phyloP scores from a whole-genome alignment of 2,329 filamentous ascomycete species.

The Hortaea werneckii region DNA sequence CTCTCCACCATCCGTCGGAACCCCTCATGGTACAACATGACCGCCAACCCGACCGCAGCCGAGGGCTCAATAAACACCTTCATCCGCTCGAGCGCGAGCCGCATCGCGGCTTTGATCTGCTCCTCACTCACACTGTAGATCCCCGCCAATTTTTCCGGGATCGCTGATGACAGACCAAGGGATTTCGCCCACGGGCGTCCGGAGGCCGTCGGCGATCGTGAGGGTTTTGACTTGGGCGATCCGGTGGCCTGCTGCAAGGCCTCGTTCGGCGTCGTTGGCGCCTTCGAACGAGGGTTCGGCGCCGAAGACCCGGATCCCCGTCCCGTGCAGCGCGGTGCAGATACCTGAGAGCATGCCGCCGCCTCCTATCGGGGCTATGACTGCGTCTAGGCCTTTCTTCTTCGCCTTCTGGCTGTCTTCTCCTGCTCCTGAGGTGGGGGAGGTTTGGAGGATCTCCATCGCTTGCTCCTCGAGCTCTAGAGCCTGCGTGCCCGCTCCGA shows the following conservation, averaged over 20 bases:
- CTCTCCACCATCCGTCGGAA: slow-evolving; percentile 61
- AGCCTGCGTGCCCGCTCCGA: slow-evolving; percentile 85
- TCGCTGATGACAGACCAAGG: slow-evolving; percentile 74
- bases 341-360: slow-evolving; percentile 81
- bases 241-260: slow-evolving; percentile 53
- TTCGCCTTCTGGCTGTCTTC: too few species aligned
- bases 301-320: slow-evolving; percentile 68
- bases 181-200: slow-evolving; percentile 66
- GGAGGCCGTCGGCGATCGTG: slow-evolving; percentile 80
- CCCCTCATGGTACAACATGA: slow-evolving; percentile 74
- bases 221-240: slow-evolving; percentile 61
- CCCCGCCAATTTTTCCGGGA: slow-evolving; percentile 54
- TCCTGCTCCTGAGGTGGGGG: slow-evolving; percentile 16
- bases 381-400: slow-evolving; percentile 29
- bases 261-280: slow-evolving; percentile 70
- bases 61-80: slow-evolving; percentile 89
- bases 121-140: slow-evolving; percentile 70
- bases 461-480: slow-evolving; percentile 75
- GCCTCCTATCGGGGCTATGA: slow-evolving; percentile 77
- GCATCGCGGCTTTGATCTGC: slow-evolving; percentile 68
- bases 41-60: slow-evolving; percentile 72
- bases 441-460: slow-evolving; percentile 37
- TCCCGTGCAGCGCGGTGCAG: slow-evolving; percentile 64
- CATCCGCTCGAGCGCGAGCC: slow-evolving; percentile 72
- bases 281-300: slow-evolving; percentile 76